Base-by-base conservation (phyloP, 2,329 filamentous ascomycete genomes). In the Spiromastix sp. region DNA sequence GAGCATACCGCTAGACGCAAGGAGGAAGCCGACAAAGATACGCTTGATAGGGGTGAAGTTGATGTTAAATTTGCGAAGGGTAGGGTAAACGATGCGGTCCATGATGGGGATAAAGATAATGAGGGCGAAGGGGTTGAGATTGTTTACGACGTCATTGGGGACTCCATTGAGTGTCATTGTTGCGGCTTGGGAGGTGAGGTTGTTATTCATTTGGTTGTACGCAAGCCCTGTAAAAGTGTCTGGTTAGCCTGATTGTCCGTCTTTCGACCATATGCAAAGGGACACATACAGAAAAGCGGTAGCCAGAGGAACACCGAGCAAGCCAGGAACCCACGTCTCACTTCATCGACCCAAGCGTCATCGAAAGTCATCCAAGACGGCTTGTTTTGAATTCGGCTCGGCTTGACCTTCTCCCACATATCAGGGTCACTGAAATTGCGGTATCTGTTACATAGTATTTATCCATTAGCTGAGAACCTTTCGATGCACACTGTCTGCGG, bases 341-440 rank as follows among this genome's bases (percentile, higher is more conserved):
- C 76, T 52, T 87, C 80, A 52, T 85, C 81, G 21, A 89, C 82
- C 81, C 82, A 89, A 34, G 74, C 74, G 46, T 89, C 84, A 42
- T 89, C 82, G 47, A 85, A 86, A 0, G 77, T 81, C 79, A 87
- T 86, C 81, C 81, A 87, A 0, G 37, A 26, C 0, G 81, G 81
- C 36, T 77, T 76, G 43, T 67, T 54, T 7, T 70, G 61, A 4
- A 84, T 66, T 22, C 66, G 63, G 52, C 75, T 81, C 3, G 81
- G 81, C 61, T 82, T 83, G 40, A 76, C 74, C 3, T 64, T 52
- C 17, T 84, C 74, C 76, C 80, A 85, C 60, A 82, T 71, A 11
- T 65, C 63, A 5, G 65, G 64, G 34, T 66, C 62, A 41, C 73
- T 67, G 48, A 79, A 64, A 47, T 76, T 72, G 36, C 40, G 42